phyloP scores from a whole-genome alignment of 331 rosid genomes.

The Prunus yedoensis region DNA sequence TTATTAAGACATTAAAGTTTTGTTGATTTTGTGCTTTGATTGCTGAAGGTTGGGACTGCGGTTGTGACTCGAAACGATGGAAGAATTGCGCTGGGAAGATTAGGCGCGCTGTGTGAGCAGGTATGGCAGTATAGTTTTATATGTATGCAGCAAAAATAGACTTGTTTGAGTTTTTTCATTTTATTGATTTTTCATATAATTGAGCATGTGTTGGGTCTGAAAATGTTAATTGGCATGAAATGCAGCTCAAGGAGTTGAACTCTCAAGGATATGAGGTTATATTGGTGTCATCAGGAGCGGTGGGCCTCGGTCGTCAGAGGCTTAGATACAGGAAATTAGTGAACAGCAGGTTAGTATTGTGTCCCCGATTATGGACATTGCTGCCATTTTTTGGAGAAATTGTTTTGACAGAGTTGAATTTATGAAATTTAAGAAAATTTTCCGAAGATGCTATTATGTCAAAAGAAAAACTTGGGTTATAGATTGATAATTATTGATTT shows the following conservation, averaged over 20 bases:
- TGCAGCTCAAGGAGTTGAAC: conserved; percentile 81
- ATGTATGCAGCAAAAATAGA: not conserved
- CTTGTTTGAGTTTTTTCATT: not conserved
- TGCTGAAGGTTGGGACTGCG: conserved; percentile 89
- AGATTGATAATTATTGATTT: conserved; percentile 3
- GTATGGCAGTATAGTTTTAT: conserved; percentile 28
- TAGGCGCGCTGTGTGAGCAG: conserved; percentile 92
- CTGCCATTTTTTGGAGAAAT: not conserved
- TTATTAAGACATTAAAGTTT: not conserved
- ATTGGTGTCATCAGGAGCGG: conserved; percentile 98
- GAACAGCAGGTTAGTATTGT: conserved; percentile 64
- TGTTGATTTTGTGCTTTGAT: conserved; percentile 20
- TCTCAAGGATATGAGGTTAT: conserved; percentile 76
- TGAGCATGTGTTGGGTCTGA: not conserved
- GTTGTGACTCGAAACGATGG: conserved; percentile 97
- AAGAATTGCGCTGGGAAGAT: conserved; percentile 85
- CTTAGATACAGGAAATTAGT: conserved; percentile 75
- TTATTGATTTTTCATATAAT: not conserved
- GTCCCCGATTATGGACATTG: not conserved
- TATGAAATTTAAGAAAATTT: not conserved
- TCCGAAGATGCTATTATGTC: not conserved
- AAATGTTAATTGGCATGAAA: conserved; percentile 21
- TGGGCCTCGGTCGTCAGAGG: conserved; percentile 97
- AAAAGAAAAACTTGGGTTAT: no score
- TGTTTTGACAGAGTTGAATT: not conserved